These are phyloP conservation scores for Tephrocybe sp. DNA, from an alignment of 768 basidiomycete genomes.

Conservation along the genomic window DNA sequence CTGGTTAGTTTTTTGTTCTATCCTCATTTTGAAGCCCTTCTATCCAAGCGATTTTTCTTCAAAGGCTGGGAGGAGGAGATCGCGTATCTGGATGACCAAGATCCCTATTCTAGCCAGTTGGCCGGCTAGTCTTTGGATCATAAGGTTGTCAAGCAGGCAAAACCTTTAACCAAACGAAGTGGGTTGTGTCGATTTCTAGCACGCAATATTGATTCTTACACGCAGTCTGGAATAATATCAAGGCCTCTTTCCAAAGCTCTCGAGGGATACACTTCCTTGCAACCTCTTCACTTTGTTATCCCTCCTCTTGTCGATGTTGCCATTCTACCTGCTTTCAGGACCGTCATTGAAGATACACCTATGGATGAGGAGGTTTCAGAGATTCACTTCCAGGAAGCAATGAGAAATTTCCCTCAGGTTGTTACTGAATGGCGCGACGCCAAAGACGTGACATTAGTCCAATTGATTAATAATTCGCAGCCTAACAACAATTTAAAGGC, in stretches of 20 bases:
- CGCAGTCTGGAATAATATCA: constrained; percentile 19
- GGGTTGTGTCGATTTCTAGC: background rate
- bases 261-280: constrained; percentile 8
- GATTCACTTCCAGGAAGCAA: constrained; percentile 12
- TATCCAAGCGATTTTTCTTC: background rate
- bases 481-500: background rate
- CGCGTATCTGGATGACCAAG: constrained; percentile 1
- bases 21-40: background rate
- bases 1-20: background rate
- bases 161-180: constrained; percentile 11
- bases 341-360: constrained; percentile 16
- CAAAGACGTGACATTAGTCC: constrained; percentile 12
- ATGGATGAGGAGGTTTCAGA: constrained; percentile 12
- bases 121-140: constrained; percentile 1
- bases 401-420: constrained; percentile 9
- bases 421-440: constrained; percentile 13
- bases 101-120: background rate
- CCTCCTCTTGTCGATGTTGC: constrained; percentile 17
- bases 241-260: constrained; percentile 9
- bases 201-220: background rate
- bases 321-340: constrained; percentile 10
- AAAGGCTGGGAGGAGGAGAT: constrained; percentile 19
- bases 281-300: constrained; percentile 11
- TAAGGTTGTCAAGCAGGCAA: constrained; percentile 12
- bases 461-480: constrained; percentile 3